Percentiles rank a stretch among this genome's conserved stretches.
Conservation (phyloP, 2,329 filamentous ascomycete species). For the Alternaria atra region DNA sequence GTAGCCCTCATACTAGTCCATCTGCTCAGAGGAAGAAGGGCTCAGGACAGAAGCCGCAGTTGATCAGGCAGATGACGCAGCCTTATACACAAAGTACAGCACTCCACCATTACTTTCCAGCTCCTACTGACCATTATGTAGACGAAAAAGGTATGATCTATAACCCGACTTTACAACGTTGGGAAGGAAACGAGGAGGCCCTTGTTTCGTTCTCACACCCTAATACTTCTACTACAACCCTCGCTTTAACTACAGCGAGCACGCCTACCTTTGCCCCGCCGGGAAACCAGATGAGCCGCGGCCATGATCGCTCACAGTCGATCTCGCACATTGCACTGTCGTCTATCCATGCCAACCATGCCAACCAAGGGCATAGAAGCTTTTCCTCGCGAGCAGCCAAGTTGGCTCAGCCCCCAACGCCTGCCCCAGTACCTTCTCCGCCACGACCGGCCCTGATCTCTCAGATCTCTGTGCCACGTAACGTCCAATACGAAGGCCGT, state of each 20-base stretch:
- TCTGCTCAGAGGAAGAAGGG: constrained; percentile 57
- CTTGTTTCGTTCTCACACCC: constrained; percentile 74
- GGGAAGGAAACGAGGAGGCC: constrained; percentile 96
- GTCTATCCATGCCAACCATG: constrained; percentile 32
- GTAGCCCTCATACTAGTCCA: constrained; percentile 61
- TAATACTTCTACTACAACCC: constrained; percentile 58
- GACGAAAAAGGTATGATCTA: constrained; percentile 96
- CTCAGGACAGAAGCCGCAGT: constrained; percentile 77
- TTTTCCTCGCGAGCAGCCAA: constrained; percentile 48
- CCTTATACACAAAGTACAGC: constrained; percentile 82
- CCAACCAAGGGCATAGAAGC: constrained; percentile 49
- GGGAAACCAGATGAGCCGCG: constrained; percentile 37
- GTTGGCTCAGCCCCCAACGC: constrained; percentile 48
- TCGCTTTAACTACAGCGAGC: constrained; percentile 51
- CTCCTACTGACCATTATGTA: constrained; percentile 51
- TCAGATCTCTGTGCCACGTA: constrained; percentile 81
- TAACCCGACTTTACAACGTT: constrained; percentile 84
- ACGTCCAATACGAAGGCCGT: constrained; percentile 92
- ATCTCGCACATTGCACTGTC: constrained; percentile 55
- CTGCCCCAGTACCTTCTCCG: constrained; percentile 58
- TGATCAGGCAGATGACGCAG: constrained; percentile 84
- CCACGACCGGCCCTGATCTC: constrained; percentile 83
- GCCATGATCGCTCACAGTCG: constrained; percentile 49
- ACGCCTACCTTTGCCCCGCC: constrained; percentile 52
- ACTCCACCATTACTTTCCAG: constrained; percentile 2